Base-by-base conservation (phyloP, 257 asterid genomes). In the Fraxinus cuspidata region DNA sequence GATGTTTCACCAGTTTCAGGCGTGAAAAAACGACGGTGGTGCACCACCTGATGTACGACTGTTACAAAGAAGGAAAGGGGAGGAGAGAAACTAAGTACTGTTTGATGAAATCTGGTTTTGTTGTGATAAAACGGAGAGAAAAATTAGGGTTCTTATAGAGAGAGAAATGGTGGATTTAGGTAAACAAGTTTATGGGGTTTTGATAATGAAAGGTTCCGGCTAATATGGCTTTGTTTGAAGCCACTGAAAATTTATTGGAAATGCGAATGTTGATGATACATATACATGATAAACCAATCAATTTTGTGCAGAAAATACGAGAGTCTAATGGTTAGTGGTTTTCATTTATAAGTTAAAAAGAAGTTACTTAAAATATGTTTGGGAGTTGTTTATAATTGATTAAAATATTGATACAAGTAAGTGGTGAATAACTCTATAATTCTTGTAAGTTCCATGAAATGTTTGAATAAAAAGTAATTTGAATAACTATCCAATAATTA, bases 1-100 rank as follows among this genome's bases (percentile, higher is more conserved):
- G 90, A 79, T 86, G 85, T 31, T 84, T 71, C 76, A 56, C 69
- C 71, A 44, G 40, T 12, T 53, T 76, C 4, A 1, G 31, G 56
- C 19, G n/a, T 15, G 29, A 9, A 4, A 72, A 25, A 31, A 74
- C 63, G 71, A 74, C 64, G 79, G 85, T 81, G 79, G 79, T 6
- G 31, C 80, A 85, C 91, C 89, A 85, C 89, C 91, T 49, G 79
- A 87, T 75, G 78, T 72, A 83, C 95, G 93, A 90, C 90, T 88
- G 93, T 85, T 88, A 89, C 92, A 88, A 91, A 83, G 85, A 75
- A 78, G 83, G 27, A 47, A 74, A 58, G 72, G 75, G 66, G 58
- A 60, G 35, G 12, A 71, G 47, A 66, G 32, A 60, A 75, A 71
- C 7, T 38, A 68, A 78, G 34, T 49, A 84, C 63, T 18, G 70